Percentiles rank a stretch among this genome's conserved stretches.
These are phyloP conservation scores for Crotalaria pallida DNA, from an alignment of 306 rosid species.

Conservation along the genomic window DNA sequence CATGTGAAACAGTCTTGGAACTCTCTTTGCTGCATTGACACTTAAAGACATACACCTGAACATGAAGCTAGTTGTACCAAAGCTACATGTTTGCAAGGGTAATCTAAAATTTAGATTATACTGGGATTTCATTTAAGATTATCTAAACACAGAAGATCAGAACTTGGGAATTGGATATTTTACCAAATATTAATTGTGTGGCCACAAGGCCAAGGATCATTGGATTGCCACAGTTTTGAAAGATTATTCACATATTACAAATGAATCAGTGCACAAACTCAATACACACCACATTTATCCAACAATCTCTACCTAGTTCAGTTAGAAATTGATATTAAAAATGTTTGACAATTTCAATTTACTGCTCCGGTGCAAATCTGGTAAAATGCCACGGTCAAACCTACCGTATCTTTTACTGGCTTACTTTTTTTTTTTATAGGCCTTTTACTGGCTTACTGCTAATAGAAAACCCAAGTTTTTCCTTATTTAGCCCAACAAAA, in stretches of 20 bases:
- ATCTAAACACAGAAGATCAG: background rate
- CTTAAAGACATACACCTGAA: background rate
- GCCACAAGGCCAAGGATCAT: background rate
- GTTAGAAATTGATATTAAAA: background rate
- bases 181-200: background rate
- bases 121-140: background rate
- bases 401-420: background rate
- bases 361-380: background rate
- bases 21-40: background rate
- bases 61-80: background rate
- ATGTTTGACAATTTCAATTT: background rate
- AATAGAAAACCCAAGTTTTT: background rate
- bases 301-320: background rate
- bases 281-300: background rate
- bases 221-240: background rate
- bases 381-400: background rate
- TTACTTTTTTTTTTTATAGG: too few relatives aligned
- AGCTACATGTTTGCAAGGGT: background rate
- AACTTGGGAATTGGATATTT: background rate
- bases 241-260: background rate
- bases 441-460: background rate
- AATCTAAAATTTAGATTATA: background rate
- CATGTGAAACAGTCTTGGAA: background rate
- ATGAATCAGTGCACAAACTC: background rate
- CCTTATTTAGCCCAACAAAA: background rate